Evolutionary conservation across 495 filamentous ascomycete species (phyloP), one percentile per base, ranked within the genome.

Genomic region (Hyaloscypha hepaticicola): DNA sequence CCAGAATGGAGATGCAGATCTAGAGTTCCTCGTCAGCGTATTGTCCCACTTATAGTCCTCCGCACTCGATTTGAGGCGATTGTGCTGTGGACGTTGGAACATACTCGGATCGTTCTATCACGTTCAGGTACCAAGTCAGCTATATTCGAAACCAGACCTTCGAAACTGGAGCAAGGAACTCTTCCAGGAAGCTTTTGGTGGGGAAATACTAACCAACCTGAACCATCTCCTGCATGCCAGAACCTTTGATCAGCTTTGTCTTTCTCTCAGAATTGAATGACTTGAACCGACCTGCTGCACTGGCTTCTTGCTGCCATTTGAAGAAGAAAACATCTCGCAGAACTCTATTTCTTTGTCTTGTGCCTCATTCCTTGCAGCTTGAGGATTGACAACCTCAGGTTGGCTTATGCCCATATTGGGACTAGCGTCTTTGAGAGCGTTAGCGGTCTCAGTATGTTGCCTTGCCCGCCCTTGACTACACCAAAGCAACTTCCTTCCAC

Each of bases 1-100:
- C 95, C 95, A 99, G 76, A 99, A 99, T 1, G 95, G 91, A 64
- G 95, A 93, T 67, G 83, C 81, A 66, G 89, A 84, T 76, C 90
- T 92, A 80, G 82, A 72, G 21, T 27, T 19, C 31, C 9, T 58
- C 48, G 66, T 73, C 58, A 72, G 70, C 61, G 50, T 24, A 60
- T 48, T 41, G 31, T 16, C 24, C 22, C n/a, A 1, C 33, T n/a
- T 14, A 21, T 38, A 62, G 21, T 31, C 24, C 19, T 26, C 16
- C 33, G 52, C 3, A 26, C 41, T 58, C 51, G 41, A 48, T 27
- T 38, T n/a, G 7, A 58, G 33, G 33, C 5, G 1, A 26, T 21
- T 33, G 19, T n/a, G 27, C 28, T 53, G 24, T 6, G 48, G n/a
- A 41, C 31, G 26, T 49, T 60, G 52, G 19, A 50, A 69, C 71